Conservation (phyloP, 2,329 filamentous ascomycete species). For the Graphilbum fragrans region DNA sequence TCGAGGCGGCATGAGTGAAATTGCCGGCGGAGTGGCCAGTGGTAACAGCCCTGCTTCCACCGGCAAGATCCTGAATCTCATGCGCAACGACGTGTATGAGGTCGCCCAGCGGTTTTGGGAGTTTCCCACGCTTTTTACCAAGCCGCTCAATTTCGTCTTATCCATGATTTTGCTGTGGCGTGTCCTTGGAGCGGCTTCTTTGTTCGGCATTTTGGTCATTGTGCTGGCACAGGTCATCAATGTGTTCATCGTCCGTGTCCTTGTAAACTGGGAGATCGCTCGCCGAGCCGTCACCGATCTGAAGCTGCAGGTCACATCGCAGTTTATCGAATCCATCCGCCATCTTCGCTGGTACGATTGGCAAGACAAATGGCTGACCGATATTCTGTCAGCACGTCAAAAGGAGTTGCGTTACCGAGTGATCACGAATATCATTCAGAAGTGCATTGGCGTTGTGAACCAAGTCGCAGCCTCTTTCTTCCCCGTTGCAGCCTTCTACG, state of each 20-base stretch:
- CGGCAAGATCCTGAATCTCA: constrained; percentile 81
- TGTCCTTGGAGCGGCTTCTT: constrained; percentile 68
- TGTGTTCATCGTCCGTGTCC: constrained; percentile 48
- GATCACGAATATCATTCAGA: constrained; percentile 48
- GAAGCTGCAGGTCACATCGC: constrained; percentile 68
- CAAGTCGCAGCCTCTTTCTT: constrained; percentile 61
- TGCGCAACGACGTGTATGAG: constrained; percentile 73
- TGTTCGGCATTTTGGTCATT: constrained; percentile 61
- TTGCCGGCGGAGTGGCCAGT: constrained; percentile 1
- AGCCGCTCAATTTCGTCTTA: constrained; percentile 64
- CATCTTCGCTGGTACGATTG: constrained; percentile 75
- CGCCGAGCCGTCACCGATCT: constrained; percentile 65
- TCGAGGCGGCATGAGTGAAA: constrained; percentile 3
- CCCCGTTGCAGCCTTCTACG: constrained; percentile 69
- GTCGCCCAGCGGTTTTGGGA: constrained; percentile 83
- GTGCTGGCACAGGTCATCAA: constrained; percentile 59
- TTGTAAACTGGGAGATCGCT: constrained; percentile 57
- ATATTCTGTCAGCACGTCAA: constrained; percentile 56
- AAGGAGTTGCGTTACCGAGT: constrained; percentile 55
- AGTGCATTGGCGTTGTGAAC: constrained; percentile 57
- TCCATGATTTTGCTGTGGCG: constrained; percentile 64
- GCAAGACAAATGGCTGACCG: constrained; percentile 62
- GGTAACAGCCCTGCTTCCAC: constrained; percentile 55
- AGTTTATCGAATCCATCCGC: constrained; percentile 78
- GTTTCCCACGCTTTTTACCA: constrained; percentile 61